phyloP scores from a whole-genome alignment of 768 basidiomycete species.

The Trametes cinnabarina region DNA sequence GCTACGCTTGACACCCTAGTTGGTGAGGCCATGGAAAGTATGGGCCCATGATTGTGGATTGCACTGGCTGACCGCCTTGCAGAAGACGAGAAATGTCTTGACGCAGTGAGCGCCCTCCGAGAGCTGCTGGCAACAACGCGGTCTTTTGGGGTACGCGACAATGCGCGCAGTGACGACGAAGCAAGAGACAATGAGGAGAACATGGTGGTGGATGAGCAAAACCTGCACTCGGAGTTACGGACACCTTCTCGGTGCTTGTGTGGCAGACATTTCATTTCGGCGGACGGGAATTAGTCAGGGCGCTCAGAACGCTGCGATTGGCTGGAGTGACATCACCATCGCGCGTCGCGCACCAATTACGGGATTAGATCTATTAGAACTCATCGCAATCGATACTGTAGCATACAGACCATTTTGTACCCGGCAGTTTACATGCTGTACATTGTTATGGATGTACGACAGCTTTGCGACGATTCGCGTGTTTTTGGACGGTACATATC shows the following conservation, averaged over 20 bases:
- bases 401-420: no score
- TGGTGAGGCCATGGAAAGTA: conserved; percentile 35
- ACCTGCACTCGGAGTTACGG: not conserved
- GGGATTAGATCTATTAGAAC: no score
- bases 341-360: no score
- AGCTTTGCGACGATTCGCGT: no score
- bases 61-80: conserved; percentile 15
- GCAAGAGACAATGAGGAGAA: conserved; percentile 17
- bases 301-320: not conserved
- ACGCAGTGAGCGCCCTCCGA: not conserved
- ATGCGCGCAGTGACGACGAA: conserved; percentile 10
- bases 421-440: no score
- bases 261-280: not conserved
- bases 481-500: no score
- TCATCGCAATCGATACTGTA: no score
- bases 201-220: conserved; percentile 13
- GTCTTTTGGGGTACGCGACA: conserved; percentile 1
- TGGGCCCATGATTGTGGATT: conserved; percentile 31
- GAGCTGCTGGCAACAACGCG: not conserved
- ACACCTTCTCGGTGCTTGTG: not conserved
- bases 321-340: conserved; percentile 14
- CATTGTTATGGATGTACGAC: no score
- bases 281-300: conserved; percentile 9
- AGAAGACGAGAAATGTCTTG: conserved; percentile 17
- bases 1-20: conserved; percentile 12